These are phyloP conservation scores for Saturnispora zaruensis DNA, from an alignment of 805 yeast genomes.

Conservation along the genomic window DNA sequence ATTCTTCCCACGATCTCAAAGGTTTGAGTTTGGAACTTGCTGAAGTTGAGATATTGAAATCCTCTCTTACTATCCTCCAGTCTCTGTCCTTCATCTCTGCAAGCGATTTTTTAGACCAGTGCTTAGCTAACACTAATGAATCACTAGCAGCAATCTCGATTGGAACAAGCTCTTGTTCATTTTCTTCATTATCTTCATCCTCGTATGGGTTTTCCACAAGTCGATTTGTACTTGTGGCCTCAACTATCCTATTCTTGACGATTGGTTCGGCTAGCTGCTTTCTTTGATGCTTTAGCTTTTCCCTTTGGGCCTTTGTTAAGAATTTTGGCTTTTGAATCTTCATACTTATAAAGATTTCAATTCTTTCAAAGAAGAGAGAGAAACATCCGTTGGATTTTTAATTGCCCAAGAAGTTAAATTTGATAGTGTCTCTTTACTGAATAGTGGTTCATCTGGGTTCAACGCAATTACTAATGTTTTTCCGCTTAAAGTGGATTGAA, in stretches of 20 bases:
- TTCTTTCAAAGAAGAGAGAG: slow-evolving; percentile 5
- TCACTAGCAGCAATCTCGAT: not conserved
- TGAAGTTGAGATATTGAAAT: slow-evolving; percentile 54
- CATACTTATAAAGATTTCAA: slow-evolving; percentile 1
- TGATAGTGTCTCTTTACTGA: not conserved
- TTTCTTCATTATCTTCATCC: not conserved
- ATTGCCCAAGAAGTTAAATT: not conserved
- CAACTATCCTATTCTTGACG: not conserved
- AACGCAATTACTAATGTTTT: slow-evolving; percentile 4
- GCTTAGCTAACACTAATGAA: slow-evolving; percentile 17
- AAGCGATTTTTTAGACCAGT: slow-evolving; percentile 65
- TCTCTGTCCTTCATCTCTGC: slow-evolving; percentile 69
- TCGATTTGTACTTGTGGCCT: not conserved
- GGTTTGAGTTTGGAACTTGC: slow-evolving; percentile 56
- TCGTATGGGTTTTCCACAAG: not conserved
- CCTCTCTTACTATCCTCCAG: slow-evolving; percentile 83
- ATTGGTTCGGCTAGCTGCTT: not conserved
- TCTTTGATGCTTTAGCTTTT: not conserved
- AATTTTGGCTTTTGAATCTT: slow-evolving; percentile 3
- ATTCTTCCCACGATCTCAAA: slow-evolving; percentile 66
- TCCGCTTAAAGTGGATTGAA: slow-evolving; percentile 4
- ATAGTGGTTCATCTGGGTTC: not conserved
- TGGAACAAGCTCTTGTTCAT: not conserved
- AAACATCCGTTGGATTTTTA: slow-evolving; percentile 8
- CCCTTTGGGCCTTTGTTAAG: not conserved